Evolutionary conservation across 345 rosid genomes (phyloP), one percentile per base, ranked within the genome.

Genomic region (Aquilaria yunnanensis): DNA sequence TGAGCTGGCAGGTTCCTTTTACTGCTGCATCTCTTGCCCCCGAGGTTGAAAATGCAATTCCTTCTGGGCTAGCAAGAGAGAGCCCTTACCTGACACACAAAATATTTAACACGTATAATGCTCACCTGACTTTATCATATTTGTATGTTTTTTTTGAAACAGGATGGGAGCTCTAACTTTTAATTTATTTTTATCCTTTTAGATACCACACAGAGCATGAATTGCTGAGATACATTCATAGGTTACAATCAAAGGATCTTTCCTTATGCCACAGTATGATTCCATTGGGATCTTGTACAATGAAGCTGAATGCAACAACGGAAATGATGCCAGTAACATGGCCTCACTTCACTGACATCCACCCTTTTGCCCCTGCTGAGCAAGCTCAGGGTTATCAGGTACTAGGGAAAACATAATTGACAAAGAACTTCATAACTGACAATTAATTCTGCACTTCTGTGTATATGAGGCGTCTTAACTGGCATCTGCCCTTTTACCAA

Each of bases 191-290:
- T 60, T 37, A 9, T 56, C 46, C 52, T 59, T 16, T 57, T 71
- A 88, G 96, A 87, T 87, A 81, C 75, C 97, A 91, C 65, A 87
- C 97, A 0, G 96, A 94, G 82, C 99, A 94, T 56, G 99, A 94
- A 73, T 65, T 94, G 75, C 96, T 94, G 54, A 82, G 99, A 56
- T 89, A 87, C 75, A 78, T 89, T 54, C 81, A 91, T 71, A 78
- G 68, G 78, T 76, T 94, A 61, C 85, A 84, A 75, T 82, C 92
- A 37, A 90, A 86, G 76, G 99, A 94, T 85, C 90, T 94, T 61
- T 94, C 99, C 51, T 72, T 88, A 70, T 94, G 99, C 87, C 99
- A 94, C 74, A 88, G 97, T 74, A 94, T 94, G 99, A 94, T 94
- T 79, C 96, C 99, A 4, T 68, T 94, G 80, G 97, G 99, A 67